A percentile compares a stretch with the other conserved stretches of the same genome.
These are phyloP conservation scores for Tetrapisispora pingtungensis DNA, from an alignment of 805 yeast species.

Conservation along the genomic window DNA sequence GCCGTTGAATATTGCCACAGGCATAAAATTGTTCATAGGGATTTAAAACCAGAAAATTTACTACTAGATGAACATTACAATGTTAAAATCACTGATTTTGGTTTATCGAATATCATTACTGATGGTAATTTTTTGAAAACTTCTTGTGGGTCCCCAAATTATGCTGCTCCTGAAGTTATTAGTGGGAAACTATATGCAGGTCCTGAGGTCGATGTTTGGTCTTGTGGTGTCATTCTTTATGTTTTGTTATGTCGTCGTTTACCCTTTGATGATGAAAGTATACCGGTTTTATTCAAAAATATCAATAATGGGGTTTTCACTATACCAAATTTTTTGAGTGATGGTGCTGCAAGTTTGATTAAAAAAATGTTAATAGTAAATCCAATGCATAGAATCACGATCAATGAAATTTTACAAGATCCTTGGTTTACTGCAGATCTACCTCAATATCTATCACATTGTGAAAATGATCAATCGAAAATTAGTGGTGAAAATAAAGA, in stretches of 20 bases:
- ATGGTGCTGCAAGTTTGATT: conserved; percentile 74
- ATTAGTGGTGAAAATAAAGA: conserved; percentile 5
- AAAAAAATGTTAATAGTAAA: conserved; percentile 90
- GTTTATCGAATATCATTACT: conserved; percentile 90
- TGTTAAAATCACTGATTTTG: conserved; percentile 95
- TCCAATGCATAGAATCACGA: conserved; percentile 87
- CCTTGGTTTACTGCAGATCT: conserved; percentile 84
- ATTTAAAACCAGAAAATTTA: conserved; percentile 91
- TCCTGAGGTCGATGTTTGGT: conserved; percentile 97
- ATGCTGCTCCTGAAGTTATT: conserved; percentile 97
- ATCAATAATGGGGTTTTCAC: conserved; percentile 89
- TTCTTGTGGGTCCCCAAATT: conserved; percentile 92
- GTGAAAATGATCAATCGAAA: conserved; percentile 8
- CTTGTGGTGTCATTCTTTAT: conserved; percentile 88
- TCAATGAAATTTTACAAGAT: conserved; percentile 84
- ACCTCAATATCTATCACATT: conserved; percentile 62
- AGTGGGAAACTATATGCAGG: conserved; percentile 94
- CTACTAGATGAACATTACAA: conserved; percentile 81
- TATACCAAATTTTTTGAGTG: conserved; percentile 74
- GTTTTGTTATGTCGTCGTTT: conserved; percentile 93
- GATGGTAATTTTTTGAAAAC: conserved; percentile 95
- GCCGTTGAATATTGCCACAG: conserved; percentile 96
- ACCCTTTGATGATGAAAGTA: conserved; percentile 94
- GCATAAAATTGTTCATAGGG: conserved; percentile 94
- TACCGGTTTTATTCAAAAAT: conserved; percentile 87